Conservation (phyloP, 805 yeast species). For the Soucietia sequanensis region DNA sequence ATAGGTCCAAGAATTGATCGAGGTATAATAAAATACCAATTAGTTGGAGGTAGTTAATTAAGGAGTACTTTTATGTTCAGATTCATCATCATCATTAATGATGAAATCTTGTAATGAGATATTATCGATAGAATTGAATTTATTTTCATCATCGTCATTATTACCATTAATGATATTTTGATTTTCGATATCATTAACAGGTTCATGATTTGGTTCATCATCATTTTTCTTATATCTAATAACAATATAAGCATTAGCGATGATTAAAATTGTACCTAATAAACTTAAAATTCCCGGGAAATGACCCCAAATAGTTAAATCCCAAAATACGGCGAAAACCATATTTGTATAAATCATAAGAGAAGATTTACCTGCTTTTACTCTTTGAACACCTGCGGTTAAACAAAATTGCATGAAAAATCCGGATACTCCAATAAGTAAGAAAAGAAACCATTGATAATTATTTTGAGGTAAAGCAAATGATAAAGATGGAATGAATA, state of each 20-base stretch:
- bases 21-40: too few relatives aligned
- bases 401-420: constrained; percentile 77
- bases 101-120: constrained; percentile 28
- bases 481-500: constrained; percentile 54
- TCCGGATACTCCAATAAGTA: constrained; percentile 69
- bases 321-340: constrained; percentile 78
- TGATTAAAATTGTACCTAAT: constrained; percentile 66
- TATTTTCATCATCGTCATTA: constrained; percentile 6
- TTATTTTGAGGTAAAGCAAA: constrained; percentile 60
- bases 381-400: constrained; percentile 82
- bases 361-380: constrained; percentile 72
- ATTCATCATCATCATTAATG: constrained; percentile 26
- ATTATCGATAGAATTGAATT: constrained; percentile 9
- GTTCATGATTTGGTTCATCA: constrained; percentile 1
- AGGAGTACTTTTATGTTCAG: constrained; percentile 4
- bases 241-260: constrained; percentile 62
- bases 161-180: constrained; percentile 1
- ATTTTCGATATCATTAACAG: constrained; percentile 5
- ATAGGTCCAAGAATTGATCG: too few relatives aligned
- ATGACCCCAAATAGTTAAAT: constrained; percentile 67
- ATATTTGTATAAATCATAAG: constrained; percentile 75
- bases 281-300: constrained; percentile 68
- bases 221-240: constrained; percentile 48
- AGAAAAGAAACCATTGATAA: constrained; percentile 65
- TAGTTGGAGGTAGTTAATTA: too few relatives aligned